Percentiles rank a stretch among this genome's conserved stretches.
Conservation (phyloP, 345 rosid species). For the Carallia brachiata region DNA sequence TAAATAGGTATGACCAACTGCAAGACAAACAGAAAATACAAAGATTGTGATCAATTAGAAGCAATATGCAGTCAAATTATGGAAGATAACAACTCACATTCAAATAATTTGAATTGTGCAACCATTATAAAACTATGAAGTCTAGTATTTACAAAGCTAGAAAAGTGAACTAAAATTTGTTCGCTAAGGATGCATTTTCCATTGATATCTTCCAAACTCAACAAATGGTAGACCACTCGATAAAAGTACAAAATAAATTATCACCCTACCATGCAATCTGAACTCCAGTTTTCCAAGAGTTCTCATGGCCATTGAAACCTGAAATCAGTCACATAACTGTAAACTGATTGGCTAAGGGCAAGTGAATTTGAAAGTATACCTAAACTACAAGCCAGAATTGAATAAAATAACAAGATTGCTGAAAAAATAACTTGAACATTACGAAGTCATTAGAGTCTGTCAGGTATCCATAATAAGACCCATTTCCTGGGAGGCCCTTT, state of each 20-base stretch:
- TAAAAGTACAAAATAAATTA: neutral
- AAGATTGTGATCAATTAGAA: conserved; percentile 7
- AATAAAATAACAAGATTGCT: neutral
- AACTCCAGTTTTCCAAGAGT: conserved; percentile 85
- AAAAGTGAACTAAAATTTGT: too few relatives aligned
- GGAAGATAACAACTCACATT: too few relatives aligned
- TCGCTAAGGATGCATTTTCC: too few relatives aligned
- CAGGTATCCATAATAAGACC: too few relatives aligned
- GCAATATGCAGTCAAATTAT: neutral
- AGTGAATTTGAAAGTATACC: neutral
- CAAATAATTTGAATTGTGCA: too few relatives aligned
- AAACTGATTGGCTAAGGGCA: neutral
- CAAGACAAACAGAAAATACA: conserved; percentile 35
- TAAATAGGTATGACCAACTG: conserved; percentile 92
- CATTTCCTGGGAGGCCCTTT: too few relatives aligned
- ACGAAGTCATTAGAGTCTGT: neutral
- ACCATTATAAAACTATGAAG: too few relatives aligned
- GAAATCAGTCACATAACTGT: conserved; percentile 17
- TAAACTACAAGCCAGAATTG: neutral
- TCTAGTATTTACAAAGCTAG: too few relatives aligned
- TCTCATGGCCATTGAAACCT: conserved; percentile 95
- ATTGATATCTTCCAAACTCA: too few relatives aligned
- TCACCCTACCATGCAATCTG: conserved; percentile 75
- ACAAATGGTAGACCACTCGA: neutral
- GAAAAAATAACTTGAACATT: neutral